Evolutionary conservation across 805 yeast genomes (phyloP), one percentile per base, ranked within the genome.

Genomic region (Teunomyces atbi): DNA sequence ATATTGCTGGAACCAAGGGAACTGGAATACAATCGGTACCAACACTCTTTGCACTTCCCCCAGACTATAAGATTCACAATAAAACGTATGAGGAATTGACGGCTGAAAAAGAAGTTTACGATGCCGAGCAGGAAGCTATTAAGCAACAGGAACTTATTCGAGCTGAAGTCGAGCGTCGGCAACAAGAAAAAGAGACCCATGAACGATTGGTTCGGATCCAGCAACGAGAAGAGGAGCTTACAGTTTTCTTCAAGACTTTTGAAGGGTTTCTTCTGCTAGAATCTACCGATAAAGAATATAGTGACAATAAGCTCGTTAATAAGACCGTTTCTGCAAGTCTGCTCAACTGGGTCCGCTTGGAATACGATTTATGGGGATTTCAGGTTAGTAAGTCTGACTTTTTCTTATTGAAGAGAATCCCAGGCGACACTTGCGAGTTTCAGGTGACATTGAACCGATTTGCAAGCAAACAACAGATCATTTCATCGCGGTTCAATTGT

Each of bases 1-100:
- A 90, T 60, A 80, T 89, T 63, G 87, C 83, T n/a, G 86, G 83
- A 8, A 74, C 83, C 0, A 70, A 69, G 11, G 69, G 68, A n/a
- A 68, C 71, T 0, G 85, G 85, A 3, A 68, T 84, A 3, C 44
- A 41, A 13, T 49, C 53, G 7, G 46, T 46, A 4, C 48, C 50
- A 6, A 73, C 79, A 0, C 62, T 85, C 11, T 68, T 73, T 30
- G 57, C 61, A 0, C 51, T 68, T 12, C 71, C 72, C 1, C 48
- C 53, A 0, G 55, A 50, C 26, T 54, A 50, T 44, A 75, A 73
- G 2, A 43, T 56, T 2, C 51, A 59, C 13, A 47, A 45, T 19
- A 59, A 58, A 41, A 35, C 51, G 5, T 51, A 50, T 15, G 33
- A 39, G 6, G 55, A 58, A 10, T 56, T 73, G 45, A 55, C 61